Evolutionary conservation across 441 rosid genomes (phyloP), one percentile per base, ranked within the genome.

Genomic region (Raphanus hybrid): DNA sequence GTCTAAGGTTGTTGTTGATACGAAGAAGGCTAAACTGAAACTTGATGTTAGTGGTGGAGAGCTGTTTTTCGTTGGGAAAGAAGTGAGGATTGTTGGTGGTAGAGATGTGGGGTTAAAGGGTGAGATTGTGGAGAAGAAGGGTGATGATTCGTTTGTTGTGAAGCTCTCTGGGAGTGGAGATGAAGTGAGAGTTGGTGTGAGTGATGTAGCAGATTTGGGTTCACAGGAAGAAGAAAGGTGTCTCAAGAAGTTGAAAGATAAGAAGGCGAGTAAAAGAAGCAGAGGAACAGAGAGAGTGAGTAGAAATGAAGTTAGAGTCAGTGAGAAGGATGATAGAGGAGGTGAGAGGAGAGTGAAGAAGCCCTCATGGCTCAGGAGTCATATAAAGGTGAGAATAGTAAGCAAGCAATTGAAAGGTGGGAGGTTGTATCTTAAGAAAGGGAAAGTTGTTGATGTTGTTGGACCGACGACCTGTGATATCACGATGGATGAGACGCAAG

Each of bases 321-420:
- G 71, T 67, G 75, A 72, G 70, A 43, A 58, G 59, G 64, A 32
- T 2, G 65, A 70, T 50, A 70, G 60, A 57, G 71, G 60, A 57
- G 71, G 70, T 14, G 78, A 69, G 45, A 74, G 86, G 55, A 71
- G 52, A 75, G 60, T 52, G 32, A 76, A 66, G 43, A 71, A 59
- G 41, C 68, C 80, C 15, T 69, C 77, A 1, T 92, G 98, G 98
- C 91, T 94, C 39, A 86, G 82, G 81, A 91, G 87, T 82, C 91
- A 86, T 68, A 90, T 92, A 78, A 82, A 88, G 69, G 94, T 91
- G 66, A 85, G 93, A 64, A 77, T 94, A 18, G 75, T 89, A 14
- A 91, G 93, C 81, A 91, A 86, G 81, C 84, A 83, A 15, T 79
- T 94, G 83, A 86, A 81, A 81, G 84, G 88, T 64, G 98, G 97